phyloP scores from a whole-genome alignment of 192 early-diverging fungal genomes.

The Podila verticillata region DNA sequence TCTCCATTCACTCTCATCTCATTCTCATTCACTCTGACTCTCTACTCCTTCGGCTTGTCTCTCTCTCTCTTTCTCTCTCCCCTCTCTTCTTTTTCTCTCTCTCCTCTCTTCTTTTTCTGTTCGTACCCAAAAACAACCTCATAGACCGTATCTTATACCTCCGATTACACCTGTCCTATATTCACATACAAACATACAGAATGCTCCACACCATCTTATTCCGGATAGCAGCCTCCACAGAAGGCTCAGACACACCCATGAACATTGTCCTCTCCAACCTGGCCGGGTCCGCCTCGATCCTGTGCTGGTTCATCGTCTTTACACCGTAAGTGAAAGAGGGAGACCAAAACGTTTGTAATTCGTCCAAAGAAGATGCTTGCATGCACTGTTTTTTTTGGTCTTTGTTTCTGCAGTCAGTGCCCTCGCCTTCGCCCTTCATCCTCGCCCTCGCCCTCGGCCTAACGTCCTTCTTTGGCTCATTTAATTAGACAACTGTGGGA shows the following conservation, averaged over 20 bases:
- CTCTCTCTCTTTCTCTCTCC: no score
- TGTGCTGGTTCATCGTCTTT: conserved; percentile 45
- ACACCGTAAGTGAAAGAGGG: conserved; percentile 23
- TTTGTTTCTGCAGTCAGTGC: neutral
- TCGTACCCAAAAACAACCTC: no score
- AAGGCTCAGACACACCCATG: neutral
- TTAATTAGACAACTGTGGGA: conserved; percentile 70
- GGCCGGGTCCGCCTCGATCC: conserved; percentile 26
- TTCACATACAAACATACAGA: neutral
- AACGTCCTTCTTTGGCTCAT: neutral
- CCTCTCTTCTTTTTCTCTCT: no score
- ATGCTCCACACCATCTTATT: conserved; percentile 1
- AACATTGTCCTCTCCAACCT: conserved; percentile 18
- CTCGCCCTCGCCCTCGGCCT: neutral
- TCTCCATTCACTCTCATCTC: neutral
- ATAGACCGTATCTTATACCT: neutral
- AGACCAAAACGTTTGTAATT: neutral
- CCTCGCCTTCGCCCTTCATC: neutral
- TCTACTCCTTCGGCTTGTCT: no score
- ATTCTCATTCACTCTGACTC: conserved; percentile 1
- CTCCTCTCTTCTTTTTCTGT: no score
- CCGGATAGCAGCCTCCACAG: neutral
- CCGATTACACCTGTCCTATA: neutral
- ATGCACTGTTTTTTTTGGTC: neutral
- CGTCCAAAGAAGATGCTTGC: no score